A percentile compares a stretch with the other conserved stretches of the same genome.
Evolutionary conservation across 2,329 filamentous ascomycete species (phyloP).

Genomic region (Tolypocladium inflatum): DNA sequence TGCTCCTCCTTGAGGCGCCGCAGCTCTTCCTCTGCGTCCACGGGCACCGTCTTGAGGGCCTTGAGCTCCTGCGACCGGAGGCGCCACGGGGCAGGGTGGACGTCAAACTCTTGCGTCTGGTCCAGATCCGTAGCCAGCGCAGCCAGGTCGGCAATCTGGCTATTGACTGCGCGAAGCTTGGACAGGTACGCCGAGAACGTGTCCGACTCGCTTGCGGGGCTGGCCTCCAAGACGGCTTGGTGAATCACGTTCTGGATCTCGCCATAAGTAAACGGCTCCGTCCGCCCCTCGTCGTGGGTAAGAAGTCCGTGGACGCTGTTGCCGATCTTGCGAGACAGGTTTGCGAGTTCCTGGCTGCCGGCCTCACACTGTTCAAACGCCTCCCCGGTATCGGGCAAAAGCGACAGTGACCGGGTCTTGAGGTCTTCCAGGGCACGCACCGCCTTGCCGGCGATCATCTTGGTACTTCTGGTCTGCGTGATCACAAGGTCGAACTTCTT

Average conservation of each 20-base stretch:
- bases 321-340: slow-evolving; percentile 58
- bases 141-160: slow-evolving; percentile 60
- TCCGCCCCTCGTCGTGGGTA: slow-evolving; percentile 58
- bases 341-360: slow-evolving; percentile 54
- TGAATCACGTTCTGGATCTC: slow-evolving; percentile 59
- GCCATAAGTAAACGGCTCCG: slow-evolving; percentile 53
- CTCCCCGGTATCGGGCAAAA: slow-evolving; percentile 56
- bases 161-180: slow-evolving; percentile 55
- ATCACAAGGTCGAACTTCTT: slow-evolving; percentile 64
- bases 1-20: slow-evolving; percentile 71
- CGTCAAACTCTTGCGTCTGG: slow-evolving; percentile 71
- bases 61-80: slow-evolving; percentile 73
- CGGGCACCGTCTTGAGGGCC: slow-evolving; percentile 67
- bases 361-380: slow-evolving; percentile 62
- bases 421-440: slow-evolving; percentile 70
- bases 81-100: slow-evolving; percentile 69
- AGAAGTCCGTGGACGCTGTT: slow-evolving; percentile 56
- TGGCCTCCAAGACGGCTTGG: slow-evolving; percentile 36
- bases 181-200: slow-evolving; percentile 59
- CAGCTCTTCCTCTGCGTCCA: slow-evolving; percentile 80
- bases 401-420: slow-evolving; percentile 62
- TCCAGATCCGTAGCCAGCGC: slow-evolving; percentile 61
- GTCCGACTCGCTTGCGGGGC: slow-evolving; percentile 52
- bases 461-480: slow-evolving; percentile 68
- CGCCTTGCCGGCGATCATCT: slow-evolving; percentile 74